phyloP scores from a whole-genome alignment of 2,329 filamentous ascomycete species.

The Microcyclosporella mali region DNA sequence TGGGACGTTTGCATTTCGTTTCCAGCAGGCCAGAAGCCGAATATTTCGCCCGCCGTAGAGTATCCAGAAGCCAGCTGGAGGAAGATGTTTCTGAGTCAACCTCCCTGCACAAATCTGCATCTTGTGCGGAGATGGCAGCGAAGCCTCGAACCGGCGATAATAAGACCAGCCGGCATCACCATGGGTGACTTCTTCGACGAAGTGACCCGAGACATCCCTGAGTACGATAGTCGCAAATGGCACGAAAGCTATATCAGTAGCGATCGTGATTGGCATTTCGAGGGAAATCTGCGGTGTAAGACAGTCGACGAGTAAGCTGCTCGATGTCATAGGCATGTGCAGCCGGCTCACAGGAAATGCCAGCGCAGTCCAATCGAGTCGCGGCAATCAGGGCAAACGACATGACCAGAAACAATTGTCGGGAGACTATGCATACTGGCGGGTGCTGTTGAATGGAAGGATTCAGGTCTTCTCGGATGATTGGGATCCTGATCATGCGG shows the following conservation, averaged over 20 bases:
- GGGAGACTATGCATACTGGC: slow-evolving; percentile 15
- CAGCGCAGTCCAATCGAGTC: not conserved
- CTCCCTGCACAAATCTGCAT: slow-evolving; percentile 29
- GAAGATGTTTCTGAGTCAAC: slow-evolving; percentile 32
- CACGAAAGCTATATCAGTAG: slow-evolving; percentile 27
- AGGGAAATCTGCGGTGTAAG: slow-evolving; percentile 28
- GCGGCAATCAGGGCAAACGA: not conserved
- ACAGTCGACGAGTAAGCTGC: slow-evolving; percentile 26
- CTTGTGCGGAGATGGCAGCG: slow-evolving; percentile 28
- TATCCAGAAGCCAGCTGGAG: slow-evolving; percentile 31
- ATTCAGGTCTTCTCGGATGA: slow-evolving; percentile 18
- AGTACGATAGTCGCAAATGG: slow-evolving; percentile 22
- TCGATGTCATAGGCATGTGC: not conserved
- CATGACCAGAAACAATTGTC: not conserved
- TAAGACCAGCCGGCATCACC: slow-evolving; percentile 24
- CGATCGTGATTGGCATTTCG: slow-evolving; percentile 34
- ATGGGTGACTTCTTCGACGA: slow-evolving; percentile 30
- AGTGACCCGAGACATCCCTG: slow-evolving; percentile 17
- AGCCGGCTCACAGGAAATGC: not conserved
- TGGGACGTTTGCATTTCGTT: slow-evolving; percentile 32
- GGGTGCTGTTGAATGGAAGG: slow-evolving; percentile 12
- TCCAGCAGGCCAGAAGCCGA: slow-evolving; percentile 20
- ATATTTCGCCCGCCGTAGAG: slow-evolving; percentile 16
- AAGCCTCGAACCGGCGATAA: slow-evolving; percentile 23
- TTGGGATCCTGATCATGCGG: slow-evolving; percentile 16